Conservation (phyloP, 768 basidiomycete genomes). For the Leccinum fibrillosum region DNA sequence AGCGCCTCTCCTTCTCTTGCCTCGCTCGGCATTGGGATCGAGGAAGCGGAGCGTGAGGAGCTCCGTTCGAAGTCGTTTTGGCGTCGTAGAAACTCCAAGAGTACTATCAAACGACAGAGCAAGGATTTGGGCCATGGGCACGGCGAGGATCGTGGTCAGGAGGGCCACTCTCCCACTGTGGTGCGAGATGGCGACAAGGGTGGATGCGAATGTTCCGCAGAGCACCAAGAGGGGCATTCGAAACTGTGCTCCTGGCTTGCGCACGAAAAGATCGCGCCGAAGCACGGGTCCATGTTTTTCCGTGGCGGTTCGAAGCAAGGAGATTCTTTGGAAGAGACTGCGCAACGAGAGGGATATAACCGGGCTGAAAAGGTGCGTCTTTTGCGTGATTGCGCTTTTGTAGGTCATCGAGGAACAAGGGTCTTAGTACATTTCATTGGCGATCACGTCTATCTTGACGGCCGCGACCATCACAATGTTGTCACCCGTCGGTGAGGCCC, state of each 20-base stretch:
- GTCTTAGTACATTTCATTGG: slow-evolving; percentile 24
- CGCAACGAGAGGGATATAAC: slow-evolving; percentile 22
- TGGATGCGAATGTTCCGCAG: not conserved
- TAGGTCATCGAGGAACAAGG: not conserved
- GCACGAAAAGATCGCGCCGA: slow-evolving; percentile 25
- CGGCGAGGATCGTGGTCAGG: not conserved
- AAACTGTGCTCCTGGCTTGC: not conserved
- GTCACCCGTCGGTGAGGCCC: slow-evolving; percentile 23
- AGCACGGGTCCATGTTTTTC: slow-evolving; percentile 25
- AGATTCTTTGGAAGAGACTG: not conserved
- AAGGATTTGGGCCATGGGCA: not conserved
- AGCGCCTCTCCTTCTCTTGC: slow-evolving; percentile 16
- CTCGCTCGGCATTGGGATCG: slow-evolving; percentile 24
- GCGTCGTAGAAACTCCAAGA: slow-evolving; percentile 12
- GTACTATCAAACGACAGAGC: slow-evolving; percentile 8
- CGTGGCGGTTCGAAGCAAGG: slow-evolving; percentile 24
- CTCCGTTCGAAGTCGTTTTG: slow-evolving; percentile 21
- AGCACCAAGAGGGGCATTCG: not conserved
- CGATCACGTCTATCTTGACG: slow-evolving; percentile 27
- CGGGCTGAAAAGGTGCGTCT: slow-evolving; percentile 26
- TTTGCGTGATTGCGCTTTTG: not conserved
- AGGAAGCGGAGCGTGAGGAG: slow-evolving; percentile 21
- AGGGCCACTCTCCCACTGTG: not conserved
- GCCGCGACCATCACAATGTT: slow-evolving; percentile 14
- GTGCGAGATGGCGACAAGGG: not conserved